Evolutionary conservation across 1,139 yeast species (phyloP).

Genomic region (Taphrina confusa): DNA sequence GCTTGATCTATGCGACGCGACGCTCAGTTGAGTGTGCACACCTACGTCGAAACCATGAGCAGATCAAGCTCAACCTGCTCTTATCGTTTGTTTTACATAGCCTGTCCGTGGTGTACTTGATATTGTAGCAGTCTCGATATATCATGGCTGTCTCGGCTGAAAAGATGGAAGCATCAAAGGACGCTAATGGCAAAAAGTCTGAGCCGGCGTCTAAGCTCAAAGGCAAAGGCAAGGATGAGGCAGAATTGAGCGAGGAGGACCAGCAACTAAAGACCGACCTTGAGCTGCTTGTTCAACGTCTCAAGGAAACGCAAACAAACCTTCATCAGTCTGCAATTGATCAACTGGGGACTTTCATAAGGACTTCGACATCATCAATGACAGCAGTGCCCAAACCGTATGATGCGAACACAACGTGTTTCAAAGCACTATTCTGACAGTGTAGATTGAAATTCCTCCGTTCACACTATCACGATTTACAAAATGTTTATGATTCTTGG

Average conservation of each 20-base stretch:
- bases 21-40: background rate
- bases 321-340: conserved; percentile 63
- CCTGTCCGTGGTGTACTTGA: no score
- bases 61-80: no score
- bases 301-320: conserved; percentile 54
- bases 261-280: conserved; percentile 82
- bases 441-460: conserved; percentile 75
- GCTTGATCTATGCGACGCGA: background rate
- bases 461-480: conserved; percentile 74
- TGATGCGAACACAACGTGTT: background rate
- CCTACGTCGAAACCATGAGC: no score
- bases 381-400: conserved; percentile 97
- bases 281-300: conserved; percentile 80
- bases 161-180: background rate
- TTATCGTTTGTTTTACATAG: no score
- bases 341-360: conserved; percentile 71
- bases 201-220: conserved; percentile 1
- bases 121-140: background rate
- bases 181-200: background rate
- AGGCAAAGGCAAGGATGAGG: conserved; percentile 32
- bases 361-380: conserved; percentile 96
- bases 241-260: conserved; percentile 66
- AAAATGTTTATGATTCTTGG: conserved; percentile 71
- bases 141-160: conserved; percentile 17
- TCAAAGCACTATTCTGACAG: background rate